phyloP scores from a whole-genome alignment of 2,329 filamentous ascomycete species.

The Pseudocercospora fuligena region DNA sequence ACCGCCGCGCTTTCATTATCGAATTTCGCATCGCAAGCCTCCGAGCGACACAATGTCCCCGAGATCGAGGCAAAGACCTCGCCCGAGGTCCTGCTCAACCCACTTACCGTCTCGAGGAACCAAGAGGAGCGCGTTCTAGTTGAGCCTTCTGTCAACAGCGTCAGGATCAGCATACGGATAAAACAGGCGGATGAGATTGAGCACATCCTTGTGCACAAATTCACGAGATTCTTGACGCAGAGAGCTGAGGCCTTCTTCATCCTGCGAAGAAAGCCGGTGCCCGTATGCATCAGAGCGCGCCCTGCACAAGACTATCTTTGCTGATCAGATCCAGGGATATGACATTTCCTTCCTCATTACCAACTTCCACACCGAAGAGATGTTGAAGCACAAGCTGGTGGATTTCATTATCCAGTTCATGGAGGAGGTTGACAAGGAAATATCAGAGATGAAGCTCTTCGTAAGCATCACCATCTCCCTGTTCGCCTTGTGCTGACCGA shows the following conservation, averaged over 20 bases:
- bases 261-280: slow-evolving; percentile 89
- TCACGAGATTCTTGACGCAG: slow-evolving; percentile 94
- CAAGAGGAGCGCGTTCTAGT: slow-evolving; percentile 97
- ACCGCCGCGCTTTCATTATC: slow-evolving; percentile 91
- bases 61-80: slow-evolving; percentile 93
- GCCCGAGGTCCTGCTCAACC: slow-evolving; percentile 91
- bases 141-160: slow-evolving; percentile 94
- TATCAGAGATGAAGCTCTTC: slow-evolving; percentile 99
- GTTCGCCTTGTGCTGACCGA: slow-evolving; percentile 35
- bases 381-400: slow-evolving; percentile 98
- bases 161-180: slow-evolving; percentile 97
- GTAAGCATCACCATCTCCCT: slow-evolving; percentile 59
- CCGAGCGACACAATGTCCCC: slow-evolving; percentile 96
- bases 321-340: slow-evolving; percentile 69
- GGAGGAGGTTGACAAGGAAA: slow-evolving; percentile 99
- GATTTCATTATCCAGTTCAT: slow-evolving; percentile 99
- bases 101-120: slow-evolving; percentile 87
- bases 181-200: slow-evolving; percentile 99
- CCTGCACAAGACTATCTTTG: background rate
- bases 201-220: slow-evolving; percentile 97
- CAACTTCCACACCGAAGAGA: slow-evolving; percentile 97
- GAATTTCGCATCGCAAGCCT: slow-evolving; percentile 96
- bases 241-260: slow-evolving; percentile 98
- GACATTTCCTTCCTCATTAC: slow-evolving; percentile 99
- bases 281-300: slow-evolving; percentile 59